Percentiles rank a stretch among this genome's conserved stretches.
Conservation (phyloP, 108 stramenopile genomes). For the Skeletonema marinoi region DNA sequence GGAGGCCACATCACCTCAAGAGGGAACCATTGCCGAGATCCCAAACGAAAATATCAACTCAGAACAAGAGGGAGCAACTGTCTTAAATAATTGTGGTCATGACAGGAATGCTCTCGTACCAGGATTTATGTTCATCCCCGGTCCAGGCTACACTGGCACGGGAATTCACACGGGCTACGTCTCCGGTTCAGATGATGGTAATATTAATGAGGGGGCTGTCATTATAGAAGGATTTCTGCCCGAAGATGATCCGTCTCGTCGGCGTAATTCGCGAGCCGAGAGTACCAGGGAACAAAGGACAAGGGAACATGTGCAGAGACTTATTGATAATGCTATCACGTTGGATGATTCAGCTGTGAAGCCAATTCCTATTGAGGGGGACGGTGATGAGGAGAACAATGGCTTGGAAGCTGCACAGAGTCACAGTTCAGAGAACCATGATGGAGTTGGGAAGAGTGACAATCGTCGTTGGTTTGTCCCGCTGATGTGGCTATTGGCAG, state of each 20-base stretch:
- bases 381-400: no score
- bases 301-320: no score
- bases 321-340: no score
- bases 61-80: no score
- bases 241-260: neutral
- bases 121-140: neutral
- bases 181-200: neutral
- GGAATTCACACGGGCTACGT: neutral
- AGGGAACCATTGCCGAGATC: no score
- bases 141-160: neutral
- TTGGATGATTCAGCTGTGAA: no score
- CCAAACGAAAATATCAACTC: no score
- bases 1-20: no score
- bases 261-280: no score
- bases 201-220: neutral
- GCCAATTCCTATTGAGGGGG: no score
- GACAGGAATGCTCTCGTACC: neutral
- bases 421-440: neutral
- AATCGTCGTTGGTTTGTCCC: neutral
- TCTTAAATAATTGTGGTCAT: no score
- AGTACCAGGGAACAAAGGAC: no score
- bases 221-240: neutral
- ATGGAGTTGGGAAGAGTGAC: neutral
- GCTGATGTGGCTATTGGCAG: neutral
- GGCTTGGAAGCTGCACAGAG: neutral